Evolutionary conservation across 2,329 filamentous ascomycete species (phyloP), one percentile per base, ranked within the genome.

Genomic region (Colletotrichum sp.): DNA sequence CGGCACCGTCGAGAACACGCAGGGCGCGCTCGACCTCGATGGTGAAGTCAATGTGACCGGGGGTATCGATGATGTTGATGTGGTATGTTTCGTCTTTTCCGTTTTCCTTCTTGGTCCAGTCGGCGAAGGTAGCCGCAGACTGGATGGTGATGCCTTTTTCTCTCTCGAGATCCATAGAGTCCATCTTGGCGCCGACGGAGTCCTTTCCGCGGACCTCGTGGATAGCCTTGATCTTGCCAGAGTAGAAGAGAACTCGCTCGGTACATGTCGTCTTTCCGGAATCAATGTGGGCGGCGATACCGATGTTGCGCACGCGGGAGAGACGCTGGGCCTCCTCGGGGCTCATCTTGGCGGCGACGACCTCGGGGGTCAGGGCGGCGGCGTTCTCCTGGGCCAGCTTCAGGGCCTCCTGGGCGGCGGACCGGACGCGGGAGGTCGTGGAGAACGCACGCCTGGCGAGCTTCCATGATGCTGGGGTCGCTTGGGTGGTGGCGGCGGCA

Each of bases 131-230:
- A 28, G 97, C 97, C 13, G 97, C 97, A 80, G 96, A 99, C 86
- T 99, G 96, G 82, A 99, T 99, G 74, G 97, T 99, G 84, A 99
- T 99, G 81, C 97, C 97, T 89, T 98, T 98, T 85, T 99, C 97
- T 86, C 97, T 92, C 88, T 99, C 97, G 80, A 99, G 90, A 81
- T 99, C 97, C 97, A 99, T 99, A 30, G 96, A 98, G 89, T 99
- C 97, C 97, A 99, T 99, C 89, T 99, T 99, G 77, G 97, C 97
- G 79, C 97, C 97, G 55, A 98, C 96, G 44, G 95, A 92, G 90
- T 99, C 97, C 83, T 96, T 96, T 75, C 96, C 96, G 82, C 97
- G 92, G 59, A 99, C 97, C 87, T 99, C 97, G 88, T 99, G 97
- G 82, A 99, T 99, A 36, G 95, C 91, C 84, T 98, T 98, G 87